A percentile compares a stretch with the other conserved stretches of the same genome.
Evolutionary conservation across 2,329 filamentous ascomycete species (phyloP).

Genomic region (Sporothrix sp.): DNA sequence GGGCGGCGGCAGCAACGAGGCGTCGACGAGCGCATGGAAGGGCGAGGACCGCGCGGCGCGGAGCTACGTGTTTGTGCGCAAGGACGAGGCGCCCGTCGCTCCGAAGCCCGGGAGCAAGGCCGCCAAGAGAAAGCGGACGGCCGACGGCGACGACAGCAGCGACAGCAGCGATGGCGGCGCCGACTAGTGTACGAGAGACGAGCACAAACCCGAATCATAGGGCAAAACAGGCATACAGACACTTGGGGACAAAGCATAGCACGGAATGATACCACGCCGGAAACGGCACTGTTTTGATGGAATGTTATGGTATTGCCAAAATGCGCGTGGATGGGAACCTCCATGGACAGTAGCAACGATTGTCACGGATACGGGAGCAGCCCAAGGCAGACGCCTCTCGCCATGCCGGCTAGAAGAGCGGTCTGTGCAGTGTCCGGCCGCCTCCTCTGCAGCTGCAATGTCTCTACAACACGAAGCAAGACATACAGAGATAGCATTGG

Average conservation of each 20-base stretch:
- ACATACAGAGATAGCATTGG: too few species aligned
- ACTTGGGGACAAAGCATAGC: neutral
- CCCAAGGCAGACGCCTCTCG: too few species aligned
- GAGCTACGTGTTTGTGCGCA: constrained; percentile 54
- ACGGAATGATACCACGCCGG: constrained; percentile 10
- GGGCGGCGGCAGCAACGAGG: neutral
- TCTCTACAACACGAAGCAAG: too few species aligned
- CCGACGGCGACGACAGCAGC: constrained; percentile 2
- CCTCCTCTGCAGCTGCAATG: too few species aligned
- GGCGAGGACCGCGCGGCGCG: constrained; percentile 44
- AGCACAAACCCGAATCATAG: too few species aligned
- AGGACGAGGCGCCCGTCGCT: constrained; percentile 36
- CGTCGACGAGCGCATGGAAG: constrained; percentile 33
- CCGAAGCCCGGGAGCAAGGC: constrained; percentile 18
- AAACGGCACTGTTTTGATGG: neutral
- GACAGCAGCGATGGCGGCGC: constrained; percentile 11
- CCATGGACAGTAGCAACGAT: too few species aligned
- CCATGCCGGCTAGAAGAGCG: too few species aligned
- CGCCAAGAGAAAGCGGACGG: constrained; percentile 10
- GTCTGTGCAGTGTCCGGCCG: too few species aligned
- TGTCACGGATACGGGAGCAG: too few species aligned
- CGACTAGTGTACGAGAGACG: neutral
- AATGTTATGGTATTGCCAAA: neutral
- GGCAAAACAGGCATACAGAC: neutral
- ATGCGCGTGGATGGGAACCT: too few species aligned